Percentiles rank a stretch among this genome's conserved stretches.
Evolutionary conservation across 225 moss, liverwort and hornwort species (phyloP).

Genomic region (Physcomitrium patens): DNA sequence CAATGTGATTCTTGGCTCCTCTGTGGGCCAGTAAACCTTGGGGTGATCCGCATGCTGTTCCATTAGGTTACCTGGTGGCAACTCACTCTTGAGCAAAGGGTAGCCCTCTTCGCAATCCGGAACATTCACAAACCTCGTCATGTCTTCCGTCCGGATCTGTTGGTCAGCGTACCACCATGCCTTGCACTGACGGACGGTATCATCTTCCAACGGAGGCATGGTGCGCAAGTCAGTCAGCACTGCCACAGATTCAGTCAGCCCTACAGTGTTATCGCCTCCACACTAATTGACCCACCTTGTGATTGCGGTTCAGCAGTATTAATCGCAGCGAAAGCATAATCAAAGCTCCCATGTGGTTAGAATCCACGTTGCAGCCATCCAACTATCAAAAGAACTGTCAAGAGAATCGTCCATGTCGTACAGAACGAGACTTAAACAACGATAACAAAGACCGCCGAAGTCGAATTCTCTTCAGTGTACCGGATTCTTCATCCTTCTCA

Average conservation of each 20-base stretch:
- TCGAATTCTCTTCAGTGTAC: not conserved
- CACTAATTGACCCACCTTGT: not conserved
- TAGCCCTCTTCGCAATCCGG: constrained; percentile 63
- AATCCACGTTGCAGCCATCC: too few species aligned
- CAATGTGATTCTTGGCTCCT: constrained; percentile 43
- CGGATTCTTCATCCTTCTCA: not conserved
- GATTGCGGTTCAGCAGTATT: not conserved
- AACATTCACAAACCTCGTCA: constrained; percentile 62
- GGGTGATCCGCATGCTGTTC: constrained; percentile 54
- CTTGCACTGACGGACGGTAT: constrained; percentile 44
- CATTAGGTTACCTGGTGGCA: constrained; percentile 49
- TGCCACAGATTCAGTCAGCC: too few species aligned
- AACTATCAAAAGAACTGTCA: too few species aligned
- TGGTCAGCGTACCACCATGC: constrained; percentile 47
- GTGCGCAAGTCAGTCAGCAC: not conserved
- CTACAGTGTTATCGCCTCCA: not conserved
- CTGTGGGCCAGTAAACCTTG: constrained; percentile 34
- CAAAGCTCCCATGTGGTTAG: too few species aligned
- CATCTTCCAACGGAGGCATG: constrained; percentile 34
- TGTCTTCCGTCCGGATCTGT: constrained; percentile 45
- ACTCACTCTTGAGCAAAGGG: constrained; percentile 54
- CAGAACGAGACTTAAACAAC: constrained; percentile 3
- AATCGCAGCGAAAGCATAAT: too few species aligned
- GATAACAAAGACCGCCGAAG: not conserved
- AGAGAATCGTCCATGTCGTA: not conserved